Base-by-base conservation (phyloP, 148 eudicot genomes). In the Pharnaceum exiguum region DNA sequence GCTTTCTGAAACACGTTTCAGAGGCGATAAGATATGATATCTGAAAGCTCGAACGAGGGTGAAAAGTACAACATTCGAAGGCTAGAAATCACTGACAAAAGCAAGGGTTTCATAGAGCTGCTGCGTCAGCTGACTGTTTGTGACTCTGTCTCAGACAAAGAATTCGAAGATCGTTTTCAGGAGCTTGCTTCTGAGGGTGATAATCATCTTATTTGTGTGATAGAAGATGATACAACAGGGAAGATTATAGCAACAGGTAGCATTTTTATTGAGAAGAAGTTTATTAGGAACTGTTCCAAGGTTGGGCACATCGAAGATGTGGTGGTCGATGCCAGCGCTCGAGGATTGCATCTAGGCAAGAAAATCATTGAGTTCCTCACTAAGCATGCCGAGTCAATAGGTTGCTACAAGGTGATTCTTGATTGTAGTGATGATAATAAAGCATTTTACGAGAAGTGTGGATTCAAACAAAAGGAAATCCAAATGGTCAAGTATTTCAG, bases 371-470 rank as follows among this genome's bases (percentile, higher is more conserved):
- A 30, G 25, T 91, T 73, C 52, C 86, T 91, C 12, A 51, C 67
- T 0, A 82, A 81, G 22, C 96, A 91, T 66, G 87, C 94, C 18
- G 58, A 18, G 36, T 59, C 73, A 7, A 68, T 28, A 72, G 98
- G 94, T 45, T 91, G 98, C 62, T 91, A 91, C 68, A 91, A 91
- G 77, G 98, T 91, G 62, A 85, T 91, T 51, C 94, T 91, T 61
- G 90, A 91, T 59, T 91, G 94, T 67, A 74, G 80, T 55, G 24
- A 24, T 18, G 77, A 79, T 27, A 91, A 83, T 36, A 68, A 7
- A 57, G 53, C 58, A 7, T 91, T 87, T 48, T 85, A 91, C 62
- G 90, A 85, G 76, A 85, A 85, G 71, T 91, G 98, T 67, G 96
- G 96, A 13, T 85, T 71, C 63, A 70, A 85, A 68, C 69, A 79